Conservation (phyloP, 2,329 filamentous ascomycete species). For the Bipolaris zeicola region DNA sequence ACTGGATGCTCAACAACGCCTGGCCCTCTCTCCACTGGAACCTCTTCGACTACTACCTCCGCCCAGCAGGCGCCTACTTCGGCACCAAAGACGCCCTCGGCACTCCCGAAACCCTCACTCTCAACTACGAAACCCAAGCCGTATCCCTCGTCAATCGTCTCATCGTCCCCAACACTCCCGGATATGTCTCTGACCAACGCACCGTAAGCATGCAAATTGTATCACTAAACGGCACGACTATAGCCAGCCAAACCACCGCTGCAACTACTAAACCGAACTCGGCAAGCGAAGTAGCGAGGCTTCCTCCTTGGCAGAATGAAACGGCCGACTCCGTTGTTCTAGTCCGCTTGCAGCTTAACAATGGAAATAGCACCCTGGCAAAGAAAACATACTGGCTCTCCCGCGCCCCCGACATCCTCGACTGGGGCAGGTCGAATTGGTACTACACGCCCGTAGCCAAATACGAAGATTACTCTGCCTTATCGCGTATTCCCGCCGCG, state of each 20-base stretch:
- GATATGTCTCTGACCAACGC: slow-evolving; percentile 31
- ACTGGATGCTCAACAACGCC: slow-evolving; percentile 71
- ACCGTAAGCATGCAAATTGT: slow-evolving; percentile 58
- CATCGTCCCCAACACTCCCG: slow-evolving; percentile 32
- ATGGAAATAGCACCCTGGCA: slow-evolving; percentile 51
- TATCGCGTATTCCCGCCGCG: slow-evolving; percentile 41
- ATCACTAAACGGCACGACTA: slow-evolving; percentile 52
- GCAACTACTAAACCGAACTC: slow-evolving; percentile 54
- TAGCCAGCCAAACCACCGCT: slow-evolving; percentile 42
- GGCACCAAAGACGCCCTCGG: slow-evolving; percentile 58
- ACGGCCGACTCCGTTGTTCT: slow-evolving; percentile 53
- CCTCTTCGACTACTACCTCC: slow-evolving; percentile 67
- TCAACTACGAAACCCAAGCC: slow-evolving; percentile 56
- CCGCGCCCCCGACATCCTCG: slow-evolving; percentile 54
- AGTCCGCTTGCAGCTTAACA: slow-evolving; percentile 56
- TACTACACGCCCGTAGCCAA: slow-evolving; percentile 62
- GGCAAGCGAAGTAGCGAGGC: slow-evolving; percentile 19
- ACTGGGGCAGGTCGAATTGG: slow-evolving; percentile 65
- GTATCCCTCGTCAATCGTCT: slow-evolving; percentile 64
- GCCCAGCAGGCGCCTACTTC: slow-evolving; percentile 63
- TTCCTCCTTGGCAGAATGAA: slow-evolving; percentile 43
- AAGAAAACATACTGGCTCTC: slow-evolving; percentile 67
- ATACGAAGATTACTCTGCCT: slow-evolving; percentile 57
- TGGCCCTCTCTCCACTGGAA: slow-evolving; percentile 71
- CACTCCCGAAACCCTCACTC: slow-evolving; percentile 60